Evolutionary conservation across 2,329 filamentous ascomycete genomes (phyloP), one percentile per base, ranked within the genome.

Genomic region (Claviceps monticola): DNA sequence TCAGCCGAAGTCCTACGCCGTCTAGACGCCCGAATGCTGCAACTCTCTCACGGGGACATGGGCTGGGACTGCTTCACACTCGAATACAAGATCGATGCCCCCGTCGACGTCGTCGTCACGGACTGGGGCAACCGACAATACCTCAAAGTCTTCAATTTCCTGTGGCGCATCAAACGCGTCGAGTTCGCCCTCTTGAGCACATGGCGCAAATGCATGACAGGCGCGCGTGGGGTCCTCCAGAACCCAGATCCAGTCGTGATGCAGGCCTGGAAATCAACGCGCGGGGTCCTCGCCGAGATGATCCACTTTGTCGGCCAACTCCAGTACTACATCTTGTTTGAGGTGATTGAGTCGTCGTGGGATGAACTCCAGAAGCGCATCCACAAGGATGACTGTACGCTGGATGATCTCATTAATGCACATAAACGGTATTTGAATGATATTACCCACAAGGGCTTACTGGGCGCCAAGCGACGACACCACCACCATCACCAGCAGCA

Each of bases 1-100:
- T 86, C 86, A 4, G 80, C 88, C 1, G 94, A 98, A 63, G 90
- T 98, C 5, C 79, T 98, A 29, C 82, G 88, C 5, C 82, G 93
- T 11, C 78, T 98, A 3, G 93, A 98, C 67, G 91, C 93, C n/a
- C 86, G 94, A 55, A 97, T 98, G 91, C 77, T 98, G 42, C 91
- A 97, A 69, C 78, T 97, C 5, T 94, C 86, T 8, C 90, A 96
- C 60, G 93, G 93, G 49, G 93, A 98, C 61, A 97, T 96, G 50
- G 93, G 93, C 48, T 98, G 93, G 93, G 93, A 98, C 64, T 95
- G 94, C 64, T 98, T 98, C 69, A 98, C 93, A 0, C 80, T 98
- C 8, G 94, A 98, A 66, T 98, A 98, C 71, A 96, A 97, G 66
- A 93, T 98, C 59, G 90, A 95, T 64, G 86, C 91, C 2, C 93